Evolutionary conservation across 148 eudicot genomes (phyloP), one percentile per base, ranked within the genome.

Genomic region (Fallopia convolvulus): DNA sequence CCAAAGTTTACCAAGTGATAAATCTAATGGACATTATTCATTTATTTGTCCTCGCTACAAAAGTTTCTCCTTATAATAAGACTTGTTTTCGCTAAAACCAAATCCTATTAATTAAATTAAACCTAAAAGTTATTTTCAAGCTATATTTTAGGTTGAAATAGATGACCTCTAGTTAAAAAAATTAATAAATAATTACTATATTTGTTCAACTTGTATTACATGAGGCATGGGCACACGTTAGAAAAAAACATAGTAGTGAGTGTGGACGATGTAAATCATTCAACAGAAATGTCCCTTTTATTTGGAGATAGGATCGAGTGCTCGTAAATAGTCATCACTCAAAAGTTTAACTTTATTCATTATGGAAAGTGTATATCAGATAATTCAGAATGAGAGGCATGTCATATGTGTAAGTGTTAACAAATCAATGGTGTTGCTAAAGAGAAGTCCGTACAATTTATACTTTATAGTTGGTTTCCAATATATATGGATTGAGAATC

Each of bases 401-500:
- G 39, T 61, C 36, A 13, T 13, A 26, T 61, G 14, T 26, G 6
- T 30, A 11, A n/a, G 61, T 55, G 26, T 26, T 20, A 23, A 65
- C 20, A 65, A 66, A 14, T 3, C 4, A 66, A 68, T 68, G 44
- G 44, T 68, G 44, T 15, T 68, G 44, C 46, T 68, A 68, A 39
- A 68, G 72, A 68, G 6, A 11, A 30, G 72, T 36, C 72, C 72
- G 72, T 68, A 68, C 72, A 32, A 5, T 33, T 36, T 68, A 36
- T 6, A 68, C 72, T 68, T 68, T 15, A 68, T 68, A 68, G 72
- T 33, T 68, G 44, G 44, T 68, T 68, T 68, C 72, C 72, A 68
- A 68, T 68, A 68, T 68, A 68, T 15, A 68, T 68, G 72, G 72
- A 68, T 68, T 33, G 20, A 68, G 72, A 68, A 68, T 68, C n/a